Evolutionary conservation across 2,329 filamentous ascomycete species (phyloP), one percentile per base, ranked within the genome.

Genomic region (Ophiocordyceps sinensis): DNA sequence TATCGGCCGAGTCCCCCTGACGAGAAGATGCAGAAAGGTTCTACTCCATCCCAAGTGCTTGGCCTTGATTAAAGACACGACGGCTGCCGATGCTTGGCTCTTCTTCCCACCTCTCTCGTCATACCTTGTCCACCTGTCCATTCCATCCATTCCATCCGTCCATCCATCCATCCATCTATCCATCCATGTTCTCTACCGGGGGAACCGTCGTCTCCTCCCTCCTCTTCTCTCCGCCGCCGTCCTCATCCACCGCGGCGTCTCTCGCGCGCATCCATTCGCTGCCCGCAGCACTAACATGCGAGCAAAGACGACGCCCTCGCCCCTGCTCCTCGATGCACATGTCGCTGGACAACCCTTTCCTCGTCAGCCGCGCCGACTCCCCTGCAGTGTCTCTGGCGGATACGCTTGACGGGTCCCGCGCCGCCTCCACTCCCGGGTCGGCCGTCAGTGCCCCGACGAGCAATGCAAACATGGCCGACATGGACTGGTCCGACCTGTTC

Each of bases 401-500:
- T 4, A 19, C 19, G 19, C 17, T 35, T 15, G 32, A 35, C 4
- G 14, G n/a, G 14, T 15, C 23, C 39, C 37, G 36, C 32, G 15
- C 37, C 8, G 42, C 17, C 14, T 29, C 42, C 10, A 34, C 28
- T 19, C n/a, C 40, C 15, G 29, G 13, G 7, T 15, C 15, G 5
- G 32, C 6, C 23, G 6, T 26, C 23, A 6, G 9, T 9, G 23
- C 32, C 10, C 31, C 14, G 10, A 29, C 36, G 30, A 35, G 28
- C 35, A 28, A 13, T 29, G 28, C 32, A 17, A 19, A 12, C 26
- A 6, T 42, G 31, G 32, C 31, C n/a, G 43, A 40, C 13, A 32
- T 42, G 39, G 45, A 43, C 29, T 47, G 45, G 41, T 23, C 41
- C 12, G 40, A 41, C 14, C 28, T 37, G n/a, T 37, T 47, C 12